Conservation (phyloP, 2,329 filamentous ascomycete species). For the Colletotrichum acutatum region DNA sequence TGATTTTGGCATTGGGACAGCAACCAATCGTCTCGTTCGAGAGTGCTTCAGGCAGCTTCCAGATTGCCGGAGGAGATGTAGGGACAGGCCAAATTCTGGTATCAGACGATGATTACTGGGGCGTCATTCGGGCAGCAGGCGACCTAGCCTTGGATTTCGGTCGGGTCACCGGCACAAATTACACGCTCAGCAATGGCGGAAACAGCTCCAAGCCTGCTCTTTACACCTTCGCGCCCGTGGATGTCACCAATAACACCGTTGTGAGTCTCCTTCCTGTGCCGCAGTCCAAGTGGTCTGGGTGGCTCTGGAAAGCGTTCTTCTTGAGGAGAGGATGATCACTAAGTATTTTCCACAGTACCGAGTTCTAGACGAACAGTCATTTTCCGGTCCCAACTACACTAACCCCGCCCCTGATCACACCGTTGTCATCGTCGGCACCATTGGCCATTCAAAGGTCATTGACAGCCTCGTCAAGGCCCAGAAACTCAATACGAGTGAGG, state of each 20-base stretch:
- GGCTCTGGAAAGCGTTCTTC: neutral
- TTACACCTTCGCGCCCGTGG: conserved; percentile 56
- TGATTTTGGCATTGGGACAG: conserved; percentile 57
- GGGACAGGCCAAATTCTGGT: conserved; percentile 62
- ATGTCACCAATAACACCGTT: conserved; percentile 58
- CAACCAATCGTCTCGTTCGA: conserved; percentile 58
- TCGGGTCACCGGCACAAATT: conserved; percentile 74
- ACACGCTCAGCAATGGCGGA: conserved; percentile 65
- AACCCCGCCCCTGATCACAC: conserved; percentile 56
- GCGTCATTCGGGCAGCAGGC: conserved; percentile 73
- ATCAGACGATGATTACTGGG: conserved; percentile 72
- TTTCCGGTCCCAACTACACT: conserved; percentile 57
- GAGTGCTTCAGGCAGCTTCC: conserved; percentile 39
- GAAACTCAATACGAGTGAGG: conserved; percentile 66
- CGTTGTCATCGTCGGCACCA: conserved; percentile 75
- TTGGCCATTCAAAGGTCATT: conserved; percentile 72
- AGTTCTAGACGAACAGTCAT: conserved; percentile 52
- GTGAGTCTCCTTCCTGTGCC: conserved; percentile 43
- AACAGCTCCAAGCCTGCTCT: conserved; percentile 46
- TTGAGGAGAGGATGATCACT: neutral
- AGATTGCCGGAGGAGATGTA: conserved; percentile 50
- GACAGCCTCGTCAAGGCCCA: conserved; percentile 65
- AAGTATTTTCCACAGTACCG: conserved; percentile 49
- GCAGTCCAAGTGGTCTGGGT: neutral
- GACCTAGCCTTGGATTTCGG: conserved; percentile 77